Base-by-base conservation (phyloP, 78 protist genomes). In the Salpingoeca rosetta region DNA sequence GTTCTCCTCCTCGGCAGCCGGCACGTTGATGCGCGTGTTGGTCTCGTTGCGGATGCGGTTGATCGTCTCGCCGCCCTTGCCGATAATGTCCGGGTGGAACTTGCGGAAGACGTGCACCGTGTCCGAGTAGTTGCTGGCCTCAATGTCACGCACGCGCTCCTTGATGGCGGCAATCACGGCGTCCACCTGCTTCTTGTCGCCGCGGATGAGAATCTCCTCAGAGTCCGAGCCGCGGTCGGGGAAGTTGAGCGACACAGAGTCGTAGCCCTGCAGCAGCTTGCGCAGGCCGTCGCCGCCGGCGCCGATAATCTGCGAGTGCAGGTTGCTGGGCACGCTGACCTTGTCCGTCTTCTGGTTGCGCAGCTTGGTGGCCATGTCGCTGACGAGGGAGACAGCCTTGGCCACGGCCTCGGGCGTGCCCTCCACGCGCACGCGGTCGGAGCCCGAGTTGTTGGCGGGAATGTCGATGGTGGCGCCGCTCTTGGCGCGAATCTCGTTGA, bases 61-160 rank as follows among this genome's bases (percentile, higher is more conserved):
- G 28, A 44, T 44, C 26, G 35, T 27, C 10, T 2, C 25, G 83
- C 83, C 83, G 27, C 74, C 83, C 83, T 80, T 80, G 65, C 83
- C 83, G 25, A 80, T 80, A 44, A 80, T 42, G 74, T 80, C 44
- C 42, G 74, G 35, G 73, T 80, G 83, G 83, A 44, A 80, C 38
- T 28, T 39, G 37, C 42, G 65, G 83, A 7, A 22, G 41, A 80
- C 65, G 39, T 17, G 11, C 7, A 80, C 45, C 42, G 42, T 73
- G 40, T 26, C 57, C 3, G 7, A 17, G 65, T 51, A 51, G 65
- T 51, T 51, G 31, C 17, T 17, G 65, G 65, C 65, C 65, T 51
- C 65, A 51, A 51, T 51, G 31, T 51, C 31, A 7, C 17, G 7
- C 31, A 51, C 65, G 17, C 31, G 7, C 65, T 51, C 17, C 65